Evolutionary conservation across 495 filamentous ascomycete genomes (phyloP).

Genomic region (Podospora tetraspora): DNA sequence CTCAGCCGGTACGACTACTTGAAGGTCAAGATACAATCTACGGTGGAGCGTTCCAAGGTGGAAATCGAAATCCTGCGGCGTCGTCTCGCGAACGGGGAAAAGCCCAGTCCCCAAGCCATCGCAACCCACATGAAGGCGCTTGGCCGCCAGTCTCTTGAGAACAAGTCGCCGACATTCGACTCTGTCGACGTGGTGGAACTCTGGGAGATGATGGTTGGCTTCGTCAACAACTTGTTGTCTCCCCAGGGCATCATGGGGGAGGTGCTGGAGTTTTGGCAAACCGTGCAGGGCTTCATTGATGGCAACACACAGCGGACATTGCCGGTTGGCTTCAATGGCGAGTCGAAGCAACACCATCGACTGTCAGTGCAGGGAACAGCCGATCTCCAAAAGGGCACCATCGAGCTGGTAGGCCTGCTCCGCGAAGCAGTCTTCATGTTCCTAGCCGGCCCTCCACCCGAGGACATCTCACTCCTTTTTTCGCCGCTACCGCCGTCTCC

Average conservation of each 20-base stretch:
- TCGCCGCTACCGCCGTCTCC: slow-evolving; percentile 74
- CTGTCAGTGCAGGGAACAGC: slow-evolving; percentile 63
- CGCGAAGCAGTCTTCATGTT: slow-evolving; percentile 71
- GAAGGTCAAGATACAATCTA: slow-evolving; percentile 71
- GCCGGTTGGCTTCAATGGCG: slow-evolving; percentile 77
- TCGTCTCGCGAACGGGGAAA: slow-evolving; percentile 65
- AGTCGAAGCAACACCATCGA: slow-evolving; percentile 77
- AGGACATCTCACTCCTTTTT: slow-evolving; percentile 80
- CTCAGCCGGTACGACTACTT: slow-evolving; percentile 81
- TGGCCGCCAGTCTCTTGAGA: slow-evolving; percentile 54
- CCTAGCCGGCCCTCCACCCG: slow-evolving; percentile 83
- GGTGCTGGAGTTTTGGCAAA: slow-evolving; percentile 90
- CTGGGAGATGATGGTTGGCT: slow-evolving; percentile 78
- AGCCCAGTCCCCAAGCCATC: slow-evolving; percentile 60
- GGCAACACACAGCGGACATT: slow-evolving; percentile 76
- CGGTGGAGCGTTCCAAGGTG: slow-evolving; percentile 74
- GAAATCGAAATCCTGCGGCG: slow-evolving; percentile 89
- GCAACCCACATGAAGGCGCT: slow-evolving; percentile 69
- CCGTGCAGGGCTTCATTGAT: slow-evolving; percentile 81
- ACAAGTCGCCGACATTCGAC: slow-evolving; percentile 57
- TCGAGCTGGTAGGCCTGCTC: slow-evolving; percentile 76
- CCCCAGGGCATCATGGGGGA: slow-evolving; percentile 78
- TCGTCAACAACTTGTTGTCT: slow-evolving; percentile 66
- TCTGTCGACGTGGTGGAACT: slow-evolving; percentile 72
- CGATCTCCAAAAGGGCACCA: slow-evolving; percentile 69